Base-by-base conservation (phyloP, 2,329 filamentous ascomycete species). In the Magnaporthiopsis rhizophila region DNA sequence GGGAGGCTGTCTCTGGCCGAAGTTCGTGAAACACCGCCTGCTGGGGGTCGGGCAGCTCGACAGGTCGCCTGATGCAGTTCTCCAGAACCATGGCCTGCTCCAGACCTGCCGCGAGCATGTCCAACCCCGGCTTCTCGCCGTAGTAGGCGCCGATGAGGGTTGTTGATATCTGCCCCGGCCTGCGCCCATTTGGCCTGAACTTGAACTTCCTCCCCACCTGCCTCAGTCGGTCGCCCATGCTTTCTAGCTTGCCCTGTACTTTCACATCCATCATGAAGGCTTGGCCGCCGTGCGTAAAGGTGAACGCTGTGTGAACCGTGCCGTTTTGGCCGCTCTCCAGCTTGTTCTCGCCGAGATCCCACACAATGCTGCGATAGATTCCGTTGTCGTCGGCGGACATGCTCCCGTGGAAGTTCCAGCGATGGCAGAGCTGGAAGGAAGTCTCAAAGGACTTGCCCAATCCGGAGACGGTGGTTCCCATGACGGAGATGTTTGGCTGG, bases 291-390 rank as follows among this genome's bases (percentile, higher is more conserved):
- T 69, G 66, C 9, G 64, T 59, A 24, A 68, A 66, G 5, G 68
- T 61, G 21, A 69, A 67, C 0, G 53, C 68, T 4, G 68, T 68
- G 58, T 66, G 66, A 3, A 65, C 30, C 34, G 64, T 61, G 34
- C 60, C 63, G 56, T 24, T 62, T n/a, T 64, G 65, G 11, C 34
- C 58, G 1, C 62, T 21, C 24, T 68, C 64, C 18, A 68, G 63
- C 18, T 68, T 64, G 62, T 68, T 67, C 53, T 68, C 65, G 6
- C 56, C 61, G 15, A 68, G 62, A 30, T 64, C 64, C 68, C 68
- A 69, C 56, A 65, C 63, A 15, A 69, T 62, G 15, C 64, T 68
- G 18, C 64, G 58, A 63, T 67, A 69, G 57, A 32, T 24, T 8
- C 18, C 57, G 2, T 18, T 13, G 38, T 15, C 26, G 28, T 12